A percentile compares a stretch with the other conserved stretches of the same genome.
Conservation (phyloP, 106 monocot genomes). For the Iris macrosiphon region DNA sequence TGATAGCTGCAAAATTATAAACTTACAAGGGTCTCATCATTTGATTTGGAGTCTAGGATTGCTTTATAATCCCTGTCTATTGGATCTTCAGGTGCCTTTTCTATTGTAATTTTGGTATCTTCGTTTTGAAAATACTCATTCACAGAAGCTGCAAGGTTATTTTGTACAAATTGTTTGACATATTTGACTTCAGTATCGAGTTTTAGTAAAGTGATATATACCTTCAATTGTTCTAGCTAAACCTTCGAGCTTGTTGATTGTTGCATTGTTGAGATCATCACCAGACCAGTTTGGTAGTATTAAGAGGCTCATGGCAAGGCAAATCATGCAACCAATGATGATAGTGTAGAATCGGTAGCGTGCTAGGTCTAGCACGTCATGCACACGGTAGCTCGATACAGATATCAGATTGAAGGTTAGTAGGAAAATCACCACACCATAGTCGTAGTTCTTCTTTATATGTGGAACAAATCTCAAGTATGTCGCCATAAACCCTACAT, state of each 20-base stretch:
- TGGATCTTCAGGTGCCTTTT: not conserved
- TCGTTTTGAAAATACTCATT: constrained; percentile 7
- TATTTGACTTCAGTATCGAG: no score
- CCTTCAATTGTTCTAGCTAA: constrained; percentile 4
- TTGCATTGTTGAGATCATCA: constrained; percentile 49
- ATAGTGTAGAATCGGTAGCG: constrained; percentile 46
- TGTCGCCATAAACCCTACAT: constrained; percentile 39
- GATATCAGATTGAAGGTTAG: constrained; percentile 70
- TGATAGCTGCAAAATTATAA: not conserved
- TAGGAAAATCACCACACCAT: constrained; percentile 57
- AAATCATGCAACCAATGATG: constrained; percentile 45
- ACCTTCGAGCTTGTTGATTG: not conserved
- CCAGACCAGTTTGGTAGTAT: constrained; percentile 65
- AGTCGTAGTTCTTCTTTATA: constrained; percentile 62
- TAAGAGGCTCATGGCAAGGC: constrained; percentile 54
- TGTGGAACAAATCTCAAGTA: constrained; percentile 51
- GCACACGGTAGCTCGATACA: constrained; percentile 43
- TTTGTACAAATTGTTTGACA: not conserved
- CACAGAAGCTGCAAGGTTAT: not conserved
- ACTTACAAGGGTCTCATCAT: constrained; percentile 11
- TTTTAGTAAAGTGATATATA: no score
- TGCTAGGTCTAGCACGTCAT: constrained; percentile 35
- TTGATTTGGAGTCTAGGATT: constrained; percentile 13
- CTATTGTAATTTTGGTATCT: not conserved
- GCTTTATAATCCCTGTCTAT: constrained; percentile 11